Evolutionary conservation across 108 stramenopile genomes (phyloP).

Genomic region (Stephanodiscus minutulus): DNA sequence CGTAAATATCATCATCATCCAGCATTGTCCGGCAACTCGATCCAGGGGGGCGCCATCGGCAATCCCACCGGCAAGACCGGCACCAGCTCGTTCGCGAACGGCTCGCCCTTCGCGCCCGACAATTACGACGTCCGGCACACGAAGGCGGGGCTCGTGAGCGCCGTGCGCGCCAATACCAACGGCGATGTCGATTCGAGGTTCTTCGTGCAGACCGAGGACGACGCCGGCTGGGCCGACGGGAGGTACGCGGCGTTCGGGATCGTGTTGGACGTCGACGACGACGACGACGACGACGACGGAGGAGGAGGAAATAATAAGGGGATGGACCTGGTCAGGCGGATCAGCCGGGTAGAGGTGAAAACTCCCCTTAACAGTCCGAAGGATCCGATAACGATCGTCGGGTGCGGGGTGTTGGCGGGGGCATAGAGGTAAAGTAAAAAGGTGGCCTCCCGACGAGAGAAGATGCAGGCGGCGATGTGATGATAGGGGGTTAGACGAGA

Average conservation of each 20-base stretch:
- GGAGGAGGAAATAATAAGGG: too few relatives aligned
- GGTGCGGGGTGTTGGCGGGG: slow-evolving; percentile 26
- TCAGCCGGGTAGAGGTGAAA: slow-evolving; percentile 63
- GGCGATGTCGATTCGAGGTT: slow-evolving; percentile 70
- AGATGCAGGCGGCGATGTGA: slow-evolving; percentile 18
- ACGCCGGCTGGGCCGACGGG: slow-evolving; percentile 80
- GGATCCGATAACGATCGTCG: slow-evolving; percentile 54
- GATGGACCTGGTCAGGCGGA: slow-evolving; percentile 55
- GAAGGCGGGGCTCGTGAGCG: slow-evolving; percentile 57
- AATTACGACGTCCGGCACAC: slow-evolving; percentile 67
- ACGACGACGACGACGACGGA: slow-evolving; percentile 24
- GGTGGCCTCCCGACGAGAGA: too few relatives aligned
- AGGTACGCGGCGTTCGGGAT: slow-evolving; percentile 78
- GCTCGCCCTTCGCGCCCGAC: slow-evolving; percentile 63
- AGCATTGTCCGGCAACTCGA: slow-evolving; percentile 60
- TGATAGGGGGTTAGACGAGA: too few relatives aligned
- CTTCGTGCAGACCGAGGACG: slow-evolving; percentile 60
- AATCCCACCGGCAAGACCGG: slow-evolving; percentile 47
- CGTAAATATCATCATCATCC: slow-evolving; percentile 7
- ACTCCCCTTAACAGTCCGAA: slow-evolving; percentile 68
- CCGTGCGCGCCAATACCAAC: slow-evolving; percentile 43
- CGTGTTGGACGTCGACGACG: slow-evolving; percentile 49
- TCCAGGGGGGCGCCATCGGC: slow-evolving; percentile 78
- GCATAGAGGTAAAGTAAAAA: background rate
- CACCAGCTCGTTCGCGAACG: slow-evolving; percentile 41